A percentile compares a stretch with the other conserved stretches of the same genome.
Conservation (phyloP, 805 yeast species). For the Lipomyces anomalus region DNA sequence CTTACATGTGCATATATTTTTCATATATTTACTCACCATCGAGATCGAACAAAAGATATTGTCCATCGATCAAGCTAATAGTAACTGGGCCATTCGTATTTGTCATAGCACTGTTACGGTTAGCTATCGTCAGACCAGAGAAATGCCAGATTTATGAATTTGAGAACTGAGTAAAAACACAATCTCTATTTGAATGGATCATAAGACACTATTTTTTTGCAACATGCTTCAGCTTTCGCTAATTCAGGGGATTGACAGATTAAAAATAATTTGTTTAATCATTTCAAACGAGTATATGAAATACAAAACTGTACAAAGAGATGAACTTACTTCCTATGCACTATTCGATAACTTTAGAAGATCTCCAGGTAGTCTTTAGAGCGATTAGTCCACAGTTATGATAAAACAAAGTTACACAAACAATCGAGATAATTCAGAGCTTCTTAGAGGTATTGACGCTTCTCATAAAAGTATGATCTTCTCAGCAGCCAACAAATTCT, state of each 20-base stretch:
- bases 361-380: not conserved
- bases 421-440: slow-evolving; percentile 19
- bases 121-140: not conserved
- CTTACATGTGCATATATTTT: not conserved
- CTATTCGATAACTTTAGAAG: slow-evolving; percentile 1
- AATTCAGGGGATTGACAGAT: slow-evolving; percentile 31
- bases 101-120: not conserved
- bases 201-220: not conserved
- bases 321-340: slow-evolving; percentile 1
- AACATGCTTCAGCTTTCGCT: not conserved
- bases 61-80: slow-evolving; percentile 19
- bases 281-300: slow-evolving; percentile 3
- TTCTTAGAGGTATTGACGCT: slow-evolving; percentile 26
- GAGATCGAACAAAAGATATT: slow-evolving; percentile 22
- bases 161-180: not conserved
- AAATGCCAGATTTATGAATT: not conserved
- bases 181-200: not conserved
- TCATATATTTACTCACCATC: no score
- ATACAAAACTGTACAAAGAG: slow-evolving; percentile 2
- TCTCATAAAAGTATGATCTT: not conserved
- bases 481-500: slow-evolving; percentile 4
- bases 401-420: not conserved
- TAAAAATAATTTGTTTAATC: slow-evolving; percentile 23
- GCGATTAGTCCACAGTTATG: not conserved
- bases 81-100: not conserved